A percentile compares a stretch with the other conserved stretches of the same genome.
These are phyloP conservation scores for Monosporascus sp. DNA, from an alignment of 2,329 filamentous ascomycete species.

Conservation along the genomic window DNA sequence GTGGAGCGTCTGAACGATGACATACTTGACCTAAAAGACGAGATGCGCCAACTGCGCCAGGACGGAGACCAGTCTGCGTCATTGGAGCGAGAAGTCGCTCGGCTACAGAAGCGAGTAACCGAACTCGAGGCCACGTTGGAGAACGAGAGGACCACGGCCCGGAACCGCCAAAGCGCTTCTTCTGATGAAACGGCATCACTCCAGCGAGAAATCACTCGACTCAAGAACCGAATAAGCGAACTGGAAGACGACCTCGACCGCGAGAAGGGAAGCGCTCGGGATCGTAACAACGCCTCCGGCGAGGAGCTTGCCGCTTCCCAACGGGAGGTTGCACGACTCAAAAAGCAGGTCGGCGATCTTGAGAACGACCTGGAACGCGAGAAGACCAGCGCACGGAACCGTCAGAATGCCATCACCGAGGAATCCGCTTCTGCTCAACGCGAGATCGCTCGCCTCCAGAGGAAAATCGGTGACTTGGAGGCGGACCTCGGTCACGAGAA, in stretches of 20 bases:
- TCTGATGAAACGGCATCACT: slow-evolving; percentile 59
- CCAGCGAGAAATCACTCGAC: slow-evolving; percentile 53
- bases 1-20: slow-evolving; percentile 43
- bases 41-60: slow-evolving; percentile 27
- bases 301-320: slow-evolving; percentile 29
- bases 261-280: slow-evolving; percentile 51
- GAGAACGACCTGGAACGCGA: slow-evolving; percentile 35
- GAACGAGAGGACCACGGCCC: slow-evolving; percentile 60
- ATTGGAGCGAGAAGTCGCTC: slow-evolving; percentile 15
- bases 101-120: slow-evolving; percentile 16
- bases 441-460: slow-evolving; percentile 50
- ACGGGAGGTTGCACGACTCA: slow-evolving; percentile 15
- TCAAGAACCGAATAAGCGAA: slow-evolving; percentile 40
- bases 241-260: slow-evolving; percentile 41
- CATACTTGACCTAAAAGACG: slow-evolving; percentile 41
- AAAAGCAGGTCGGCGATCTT: slow-evolving; percentile 17
- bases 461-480: slow-evolving; percentile 42
- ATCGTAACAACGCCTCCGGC: slow-evolving; percentile 54
- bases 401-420: slow-evolving; percentile 59
- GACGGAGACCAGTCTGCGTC: slow-evolving; percentile 16
- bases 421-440: slow-evolving; percentile 62
- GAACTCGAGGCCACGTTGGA: slow-evolving; percentile 17
- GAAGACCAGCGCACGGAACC: slow-evolving; percentile 62
- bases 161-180: slow-evolving; percentile 61
- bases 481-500: slow-evolving; percentile 47